Evolutionary conservation across 2,329 filamentous ascomycete species (phyloP).

Genomic region (Pseudocercospora cruenta): DNA sequence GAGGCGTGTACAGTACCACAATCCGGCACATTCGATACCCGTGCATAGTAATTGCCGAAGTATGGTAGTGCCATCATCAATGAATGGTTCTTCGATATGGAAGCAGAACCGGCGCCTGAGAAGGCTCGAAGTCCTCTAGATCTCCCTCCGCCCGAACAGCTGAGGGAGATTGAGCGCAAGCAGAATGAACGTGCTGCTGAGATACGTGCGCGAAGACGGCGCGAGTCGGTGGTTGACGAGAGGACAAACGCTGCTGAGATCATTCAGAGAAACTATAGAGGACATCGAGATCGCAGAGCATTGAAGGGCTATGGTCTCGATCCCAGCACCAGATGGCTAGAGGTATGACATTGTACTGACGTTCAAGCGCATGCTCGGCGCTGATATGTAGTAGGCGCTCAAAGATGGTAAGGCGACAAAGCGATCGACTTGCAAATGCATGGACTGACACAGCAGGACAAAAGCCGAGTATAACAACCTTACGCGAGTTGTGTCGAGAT

Average conservation of each 20-base stretch:
- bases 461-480: conserved; percentile 58
- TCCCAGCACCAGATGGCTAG: conserved; percentile 71
- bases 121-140: conserved; percentile 24
- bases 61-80: neutral
- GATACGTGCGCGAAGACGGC: conserved; percentile 27
- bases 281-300: conserved; percentile 73
- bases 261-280: conserved; percentile 69
- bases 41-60: conserved; percentile 2
- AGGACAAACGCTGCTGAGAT: conserved; percentile 35
- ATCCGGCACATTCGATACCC: neutral
- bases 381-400: conserved; percentile 31
- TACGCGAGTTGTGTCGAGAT: conserved; percentile 50
- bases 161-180: conserved; percentile 40
- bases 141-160: conserved; percentile 38
- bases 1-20: neutral
- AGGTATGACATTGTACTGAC: conserved; percentile 51
- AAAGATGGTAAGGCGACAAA: conserved; percentile 37
- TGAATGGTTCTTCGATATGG: neutral
- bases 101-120: neutral
- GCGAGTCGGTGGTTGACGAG: conserved; percentile 17
- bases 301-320: conserved; percentile 70
- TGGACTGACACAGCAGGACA: conserved; percentile 19
- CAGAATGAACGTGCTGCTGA: conserved; percentile 38
- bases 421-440: neutral
- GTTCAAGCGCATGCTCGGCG: conserved; percentile 4